These are phyloP conservation scores for Inonotus hispidus DNA, from an alignment of 1,284 basidiomycete genomes.

Conservation along the genomic window DNA sequence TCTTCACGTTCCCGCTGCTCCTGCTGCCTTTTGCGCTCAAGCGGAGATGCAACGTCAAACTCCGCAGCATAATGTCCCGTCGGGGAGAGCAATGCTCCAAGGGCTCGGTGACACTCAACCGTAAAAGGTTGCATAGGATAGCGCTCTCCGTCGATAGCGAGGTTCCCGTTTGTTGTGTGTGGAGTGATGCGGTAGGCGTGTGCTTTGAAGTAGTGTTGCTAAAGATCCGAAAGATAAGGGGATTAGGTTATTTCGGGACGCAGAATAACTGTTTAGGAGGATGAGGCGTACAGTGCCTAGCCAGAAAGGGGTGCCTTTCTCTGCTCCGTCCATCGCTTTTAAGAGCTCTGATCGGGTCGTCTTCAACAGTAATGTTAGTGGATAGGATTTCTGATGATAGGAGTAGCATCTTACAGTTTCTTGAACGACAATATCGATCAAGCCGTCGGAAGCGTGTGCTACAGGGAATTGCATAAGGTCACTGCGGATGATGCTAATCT, in stretches of 20 bases:
- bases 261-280: neutral
- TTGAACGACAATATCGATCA: slow-evolving; percentile 76
- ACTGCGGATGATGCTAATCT: slow-evolving; percentile 29
- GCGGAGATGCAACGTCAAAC: slow-evolving; percentile 29
- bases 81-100: slow-evolving; percentile 69
- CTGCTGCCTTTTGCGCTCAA: neutral
- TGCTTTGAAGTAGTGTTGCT: slow-evolving; percentile 80
- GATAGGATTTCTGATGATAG: neutral
- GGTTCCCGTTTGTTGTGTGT: slow-evolving; percentile 43
- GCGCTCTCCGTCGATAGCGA: slow-evolving; percentile 80
- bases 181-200: slow-evolving; percentile 73
- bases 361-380: slow-evolving; percentile 29
- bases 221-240: slow-evolving; percentile 3
- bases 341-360: slow-evolving; percentile 53
- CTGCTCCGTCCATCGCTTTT: slow-evolving; percentile 59
- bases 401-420: slow-evolving; percentile 42
- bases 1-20: neutral
- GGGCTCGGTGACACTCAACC: slow-evolving; percentile 72
- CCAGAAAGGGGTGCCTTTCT: slow-evolving; percentile 68
- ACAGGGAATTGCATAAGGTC: slow-evolving; percentile 88
- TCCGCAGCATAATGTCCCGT: slow-evolving; percentile 60
- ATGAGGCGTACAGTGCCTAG: slow-evolving; percentile 46
- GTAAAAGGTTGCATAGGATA: slow-evolving; percentile 79
- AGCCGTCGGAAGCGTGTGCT: slow-evolving; percentile 71
- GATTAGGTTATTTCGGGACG: neutral